Evolutionary conservation across 768 basidiomycete genomes (phyloP).

Genomic region (Zangia roseola): DNA sequence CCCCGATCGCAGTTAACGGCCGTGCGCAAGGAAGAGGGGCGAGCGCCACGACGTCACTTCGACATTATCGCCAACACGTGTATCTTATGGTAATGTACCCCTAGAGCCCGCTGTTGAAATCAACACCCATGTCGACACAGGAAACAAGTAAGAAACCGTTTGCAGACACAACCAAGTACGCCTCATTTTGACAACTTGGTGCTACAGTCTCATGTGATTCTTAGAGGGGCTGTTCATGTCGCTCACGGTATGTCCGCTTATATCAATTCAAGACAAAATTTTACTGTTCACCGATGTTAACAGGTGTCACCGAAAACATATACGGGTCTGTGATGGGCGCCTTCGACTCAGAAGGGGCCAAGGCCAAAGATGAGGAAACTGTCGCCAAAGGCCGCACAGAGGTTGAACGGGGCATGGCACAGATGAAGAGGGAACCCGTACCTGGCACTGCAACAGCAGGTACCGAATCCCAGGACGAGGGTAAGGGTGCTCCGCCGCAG

Average conservation of each 20-base stretch:
- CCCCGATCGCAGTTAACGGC: conserved; percentile 14
- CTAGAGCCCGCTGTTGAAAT: neutral
- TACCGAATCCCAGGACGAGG: neutral
- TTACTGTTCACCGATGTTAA: conserved; percentile 1
- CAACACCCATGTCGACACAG: conserved; percentile 3
- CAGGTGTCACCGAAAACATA: conserved; percentile 45
- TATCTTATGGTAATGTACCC: no score
- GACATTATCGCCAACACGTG: conserved; percentile 18
- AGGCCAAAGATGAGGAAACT: conserved; percentile 36
- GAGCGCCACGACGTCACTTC: conserved; percentile 23
- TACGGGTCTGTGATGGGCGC: conserved; percentile 43
- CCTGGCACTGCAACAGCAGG: neutral
- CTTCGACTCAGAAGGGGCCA: conserved; percentile 33
- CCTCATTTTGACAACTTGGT: no score
- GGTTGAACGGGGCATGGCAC: conserved; percentile 39
- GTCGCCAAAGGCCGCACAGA: conserved; percentile 39
- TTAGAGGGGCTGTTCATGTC: conserved; percentile 35
- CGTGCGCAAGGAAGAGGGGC: conserved; percentile 9
- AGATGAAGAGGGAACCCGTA: conserved; percentile 15
- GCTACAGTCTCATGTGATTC: neutral
- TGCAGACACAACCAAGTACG: conserved; percentile 18
- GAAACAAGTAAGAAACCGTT: conserved; percentile 4
- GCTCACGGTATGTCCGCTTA: conserved; percentile 32
- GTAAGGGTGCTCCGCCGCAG: neutral
- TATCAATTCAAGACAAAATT: neutral